Evolutionary conservation across 176 grass and related monocot species (phyloP), one percentile per base, ranked within the genome.

Genomic region (Pharus latifolius): DNA sequence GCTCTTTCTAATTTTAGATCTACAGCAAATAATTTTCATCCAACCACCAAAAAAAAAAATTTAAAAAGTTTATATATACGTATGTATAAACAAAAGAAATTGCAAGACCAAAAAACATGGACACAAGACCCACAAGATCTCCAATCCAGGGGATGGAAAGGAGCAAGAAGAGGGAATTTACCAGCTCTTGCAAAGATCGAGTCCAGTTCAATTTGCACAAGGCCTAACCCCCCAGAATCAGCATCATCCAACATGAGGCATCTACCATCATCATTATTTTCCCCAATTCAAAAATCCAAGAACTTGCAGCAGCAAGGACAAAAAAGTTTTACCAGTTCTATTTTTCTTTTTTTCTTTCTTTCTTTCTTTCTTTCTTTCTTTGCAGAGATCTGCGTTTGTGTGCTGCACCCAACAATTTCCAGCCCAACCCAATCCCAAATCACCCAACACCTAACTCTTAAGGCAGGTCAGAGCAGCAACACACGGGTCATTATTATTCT

Each of bases 101-200:
- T 10, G 41, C 50, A 33, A 13, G 27, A 57, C 17, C 31, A 49
- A 65, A 32, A 76, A 9, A 56, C 14, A 56, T 6, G 27, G 14
- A 53, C 12, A 17, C 35, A 38, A 48, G 31, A 63, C 44, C 42
- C 7, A 65, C 8, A 41, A 67, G 52, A 69, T 60, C 52, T 45
- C 42, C 75, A 28, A 37, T 68, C 63, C 1, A 59, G 20, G 10
- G 7, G 75, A 28, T 18, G 53, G 45, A 16, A 13, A 34, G 23
- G 16, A 78, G 43, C 53, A 69, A 78, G 75, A 49, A 51, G 50
- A 67, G 62, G 29, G 35, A 13, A 67, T 32, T 67, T 57, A 67
- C 74, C 74, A 0, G 60, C 49, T 55, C 61, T 17, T 65, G 40
- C 18, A 56, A 35, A 55, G 60, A 77, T 77, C 74, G 34, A 33